These are phyloP conservation scores for Gossypium schwendimanii DNA, from an alignment of 441 rosid species.

Conservation along the genomic window DNA sequence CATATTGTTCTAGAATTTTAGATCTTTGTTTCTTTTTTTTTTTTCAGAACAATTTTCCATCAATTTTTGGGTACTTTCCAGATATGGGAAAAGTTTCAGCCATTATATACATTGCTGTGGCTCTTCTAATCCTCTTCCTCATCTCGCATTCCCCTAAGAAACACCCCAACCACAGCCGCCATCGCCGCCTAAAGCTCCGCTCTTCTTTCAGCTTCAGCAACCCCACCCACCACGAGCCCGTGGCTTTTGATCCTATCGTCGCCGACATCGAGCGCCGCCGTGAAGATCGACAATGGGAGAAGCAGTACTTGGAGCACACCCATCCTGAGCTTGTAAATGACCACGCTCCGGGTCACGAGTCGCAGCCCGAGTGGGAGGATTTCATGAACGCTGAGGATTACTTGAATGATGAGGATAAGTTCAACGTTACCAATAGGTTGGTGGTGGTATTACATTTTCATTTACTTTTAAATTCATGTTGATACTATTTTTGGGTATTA, in stretches of 20 bases:
- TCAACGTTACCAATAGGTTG: constrained; percentile 76
- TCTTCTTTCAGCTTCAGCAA: constrained; percentile 51
- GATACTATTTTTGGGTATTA: not conserved
- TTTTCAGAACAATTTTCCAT: not conserved
- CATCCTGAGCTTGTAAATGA: constrained; percentile 53
- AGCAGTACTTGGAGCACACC: constrained; percentile 49
- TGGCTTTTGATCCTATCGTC: constrained; percentile 77
- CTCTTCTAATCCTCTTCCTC: constrained; percentile 57
- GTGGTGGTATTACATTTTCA: not conserved
- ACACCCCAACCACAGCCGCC: constrained; percentile 42
- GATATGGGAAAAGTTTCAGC: constrained; percentile 55
- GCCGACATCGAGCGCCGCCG: constrained; percentile 88
- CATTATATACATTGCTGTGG: constrained; percentile 52
- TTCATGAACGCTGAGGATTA: constrained; percentile 92
- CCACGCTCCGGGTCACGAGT: constrained; percentile 68
- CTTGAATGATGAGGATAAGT: constrained; percentile 75
- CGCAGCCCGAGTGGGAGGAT: constrained; percentile 95
- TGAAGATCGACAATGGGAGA: constrained; percentile 88
- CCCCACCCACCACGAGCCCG: constrained; percentile 45
- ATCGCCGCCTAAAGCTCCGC: constrained; percentile 69
- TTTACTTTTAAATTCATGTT: not conserved
- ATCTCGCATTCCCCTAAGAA: constrained; percentile 59
- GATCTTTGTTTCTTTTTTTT: not conserved
- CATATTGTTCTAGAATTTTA: not conserved
- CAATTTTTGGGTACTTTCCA: not conserved